Evolutionary conservation across 306 rosid genomes (phyloP).

Genomic region (Lathyrus aphaca): DNA sequence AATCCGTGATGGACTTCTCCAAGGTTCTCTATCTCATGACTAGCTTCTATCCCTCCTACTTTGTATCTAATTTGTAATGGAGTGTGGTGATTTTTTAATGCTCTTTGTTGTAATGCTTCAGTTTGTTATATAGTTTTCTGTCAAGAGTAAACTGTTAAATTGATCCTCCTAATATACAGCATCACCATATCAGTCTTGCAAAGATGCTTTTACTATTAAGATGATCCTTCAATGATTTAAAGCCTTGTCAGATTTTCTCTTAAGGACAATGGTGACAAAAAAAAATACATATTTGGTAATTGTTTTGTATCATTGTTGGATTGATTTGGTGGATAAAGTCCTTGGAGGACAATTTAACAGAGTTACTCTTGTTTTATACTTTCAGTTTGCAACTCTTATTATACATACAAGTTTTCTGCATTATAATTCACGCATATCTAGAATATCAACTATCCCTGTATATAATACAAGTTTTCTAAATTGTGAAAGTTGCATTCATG

Average conservation of each 20-base stretch:
- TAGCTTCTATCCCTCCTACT: conserved; percentile 28
- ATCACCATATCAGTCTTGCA: conserved; percentile 15
- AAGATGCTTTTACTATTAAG: conserved; percentile 2
- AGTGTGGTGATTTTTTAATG: conserved; percentile 23
- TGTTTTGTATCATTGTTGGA: background rate
- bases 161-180: conserved; percentile 1
- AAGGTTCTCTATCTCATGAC: conserved; percentile 51
- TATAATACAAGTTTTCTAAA: conserved; percentile 9
- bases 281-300: background rate
- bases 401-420: conserved; percentile 9
- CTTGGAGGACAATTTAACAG: background rate
- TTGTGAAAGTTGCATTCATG: conserved; percentile 19
- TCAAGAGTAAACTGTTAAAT: background rate
- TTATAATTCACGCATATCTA: background rate
- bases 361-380: conserved; percentile 22
- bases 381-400: background rate
- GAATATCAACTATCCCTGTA: conserved; percentile 2
- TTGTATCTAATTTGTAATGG: conserved; percentile 26
- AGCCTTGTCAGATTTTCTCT: background rate
- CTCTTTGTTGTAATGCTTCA: conserved; percentile 4
- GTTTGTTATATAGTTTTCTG: conserved; percentile 24
- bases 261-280: background rate
- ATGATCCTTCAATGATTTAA: conserved; percentile 13
- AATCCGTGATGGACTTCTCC: conserved; percentile 94
- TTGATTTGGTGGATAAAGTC: conserved; percentile 9